Base-by-base conservation (phyloP, 2,329 filamentous ascomycete species). In the Myriangium duriaei region DNA sequence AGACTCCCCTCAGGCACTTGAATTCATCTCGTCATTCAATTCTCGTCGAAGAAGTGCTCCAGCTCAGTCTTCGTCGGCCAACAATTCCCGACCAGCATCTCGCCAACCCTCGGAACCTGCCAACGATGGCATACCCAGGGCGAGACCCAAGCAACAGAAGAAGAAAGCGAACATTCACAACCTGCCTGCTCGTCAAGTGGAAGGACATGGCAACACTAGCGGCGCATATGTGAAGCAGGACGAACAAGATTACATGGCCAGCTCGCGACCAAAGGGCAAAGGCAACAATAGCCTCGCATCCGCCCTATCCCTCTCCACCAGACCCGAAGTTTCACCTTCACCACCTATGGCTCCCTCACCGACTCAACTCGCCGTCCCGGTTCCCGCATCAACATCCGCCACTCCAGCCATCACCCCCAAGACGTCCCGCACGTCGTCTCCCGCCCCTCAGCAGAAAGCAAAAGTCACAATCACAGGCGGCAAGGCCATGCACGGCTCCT, bases 401-500 rank as follows among this genome's bases (percentile, higher is more conserved):
- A 70, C 78, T 0, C 88, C 88, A 1, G 78, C 79, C 11, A 63
- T 95, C 28, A 84, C 94, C 39, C 36, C 36, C 9, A 77, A 77
- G 56, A 53, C 54, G 3, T 57, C 57, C 55, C 28, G 69, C 56
- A 41, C 71, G 2, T 72, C 75, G 12, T 69, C 72, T 1, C 59
- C 64, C 2, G 58, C 60, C 10, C 49, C 54, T 26, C 58, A 62
- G 24, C 58, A 61, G 3, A 70, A 68, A 30, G 71, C 79, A 24
- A 87, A 86, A 57, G 60, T 84, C 39, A 74, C 73, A 45, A 77
- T 91, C 40, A 68, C 81, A 1, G 84, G 85, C 30, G 84, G 84
- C 10, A 78, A 73, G 7, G 76, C 82, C 1, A 91, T 91, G 82
- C 79, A 85, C 40, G 83, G 85, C 11, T 75, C 80, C 26, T 85